Conservation (phyloP, 1,284 basidiomycete species). For the Stygiomarasmius scandens region DNA sequence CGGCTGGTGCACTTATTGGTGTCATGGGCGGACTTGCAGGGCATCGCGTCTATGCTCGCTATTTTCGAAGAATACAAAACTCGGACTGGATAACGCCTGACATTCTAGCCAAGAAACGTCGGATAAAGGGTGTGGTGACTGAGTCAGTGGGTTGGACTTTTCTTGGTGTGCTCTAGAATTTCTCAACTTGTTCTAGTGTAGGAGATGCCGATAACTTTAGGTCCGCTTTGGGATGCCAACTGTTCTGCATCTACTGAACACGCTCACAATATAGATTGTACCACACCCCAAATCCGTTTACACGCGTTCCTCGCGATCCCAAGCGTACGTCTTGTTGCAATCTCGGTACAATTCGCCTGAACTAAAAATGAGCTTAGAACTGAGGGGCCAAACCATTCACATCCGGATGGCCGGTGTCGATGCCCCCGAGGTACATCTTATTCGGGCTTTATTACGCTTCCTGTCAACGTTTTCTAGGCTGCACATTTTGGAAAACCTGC, state of each 20-base stretch:
- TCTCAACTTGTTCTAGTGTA: constrained; percentile 51
- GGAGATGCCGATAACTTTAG: constrained; percentile 83
- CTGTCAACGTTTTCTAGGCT: constrained; percentile 42
- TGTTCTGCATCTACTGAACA: background rate
- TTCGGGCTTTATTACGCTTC: background rate
- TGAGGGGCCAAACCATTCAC: constrained; percentile 79
- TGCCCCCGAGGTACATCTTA: constrained; percentile 76
- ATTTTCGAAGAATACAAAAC: constrained; percentile 60
- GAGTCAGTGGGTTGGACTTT: constrained; percentile 46
- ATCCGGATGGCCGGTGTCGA: constrained; percentile 88
- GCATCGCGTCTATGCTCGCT: constrained; percentile 51
- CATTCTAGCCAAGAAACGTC: constrained; percentile 54
- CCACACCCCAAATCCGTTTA: constrained; percentile 78
- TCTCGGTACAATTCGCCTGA: constrained; percentile 8
- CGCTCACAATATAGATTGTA: constrained; percentile 47
- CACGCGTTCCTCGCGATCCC: constrained; percentile 55
- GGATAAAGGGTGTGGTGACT: constrained; percentile 77
- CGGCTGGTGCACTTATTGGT: constrained; percentile 16
- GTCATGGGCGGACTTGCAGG: constrained; percentile 40
- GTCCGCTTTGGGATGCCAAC: background rate
- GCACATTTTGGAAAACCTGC: constrained; percentile 79
- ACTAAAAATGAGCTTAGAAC: constrained; percentile 42
- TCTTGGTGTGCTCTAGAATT: background rate
- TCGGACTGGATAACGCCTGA: constrained; percentile 67
- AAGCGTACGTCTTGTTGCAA: constrained; percentile 52